Evolutionary conservation across 805 yeast species (phyloP).

Genomic region (Saccharomycopsis fermentans): DNA sequence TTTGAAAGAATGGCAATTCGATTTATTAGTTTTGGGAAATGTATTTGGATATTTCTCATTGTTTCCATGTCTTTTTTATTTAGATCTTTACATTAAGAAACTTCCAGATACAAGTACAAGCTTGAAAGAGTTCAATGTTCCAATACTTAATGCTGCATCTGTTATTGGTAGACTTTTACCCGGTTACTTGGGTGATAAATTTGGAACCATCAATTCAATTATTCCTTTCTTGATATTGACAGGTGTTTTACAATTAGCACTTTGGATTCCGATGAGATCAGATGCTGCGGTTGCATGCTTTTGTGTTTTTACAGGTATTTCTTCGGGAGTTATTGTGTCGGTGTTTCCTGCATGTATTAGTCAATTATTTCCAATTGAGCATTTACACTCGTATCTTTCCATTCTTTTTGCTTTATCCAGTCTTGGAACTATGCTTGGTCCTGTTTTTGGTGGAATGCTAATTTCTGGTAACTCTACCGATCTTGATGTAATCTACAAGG

Average conservation of each 20-base stretch:
- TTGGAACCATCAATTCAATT: constrained; percentile 37
- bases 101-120: neutral
- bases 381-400: constrained; percentile 25
- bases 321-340: constrained; percentile 28
- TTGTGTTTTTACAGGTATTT: constrained; percentile 27
- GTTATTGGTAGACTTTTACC: constrained; percentile 41
- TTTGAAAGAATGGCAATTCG: constrained; percentile 16
- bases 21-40: constrained; percentile 3
- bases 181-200: constrained; percentile 35
- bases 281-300: constrained; percentile 21
- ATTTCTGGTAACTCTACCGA: constrained; percentile 20
- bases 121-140: constrained; percentile 6
- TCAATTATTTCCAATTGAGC: constrained; percentile 27
- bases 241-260: constrained; percentile 24
- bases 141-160: constrained; percentile 32
- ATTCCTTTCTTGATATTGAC: constrained; percentile 24
- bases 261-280: constrained; percentile 27
- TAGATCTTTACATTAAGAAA: constrained; percentile 17
- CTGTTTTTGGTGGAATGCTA: constrained; percentile 28
- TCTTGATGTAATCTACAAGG: neutral
- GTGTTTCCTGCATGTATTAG: constrained; percentile 27
- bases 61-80: constrained; percentile 27
- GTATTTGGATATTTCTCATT: constrained; percentile 23
- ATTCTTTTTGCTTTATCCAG: constrained; percentile 24
- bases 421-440: constrained; percentile 27